These are phyloP conservation scores for Calonectria henricotiae DNA, from an alignment of 2,329 filamentous ascomycete species.

Conservation along the genomic window DNA sequence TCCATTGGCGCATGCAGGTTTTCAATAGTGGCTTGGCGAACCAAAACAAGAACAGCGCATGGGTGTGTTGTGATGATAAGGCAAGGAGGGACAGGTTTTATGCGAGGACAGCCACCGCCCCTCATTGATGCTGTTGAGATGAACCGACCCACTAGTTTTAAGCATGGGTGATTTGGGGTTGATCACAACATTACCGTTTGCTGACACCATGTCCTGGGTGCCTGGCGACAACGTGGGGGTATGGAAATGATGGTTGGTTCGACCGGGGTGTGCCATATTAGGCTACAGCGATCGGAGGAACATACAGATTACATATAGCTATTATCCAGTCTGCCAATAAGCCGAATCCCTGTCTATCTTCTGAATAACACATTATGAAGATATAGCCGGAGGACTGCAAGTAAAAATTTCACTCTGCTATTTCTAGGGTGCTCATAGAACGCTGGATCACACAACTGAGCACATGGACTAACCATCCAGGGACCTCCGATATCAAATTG, in stretches of 20 bases:
- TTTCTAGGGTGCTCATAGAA: neutral
- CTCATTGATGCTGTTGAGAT: constrained; percentile 14
- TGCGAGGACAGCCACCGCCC: neutral
- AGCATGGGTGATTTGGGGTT: neutral
- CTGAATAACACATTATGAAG: neutral
- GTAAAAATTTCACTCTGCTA: neutral
- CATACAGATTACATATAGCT: neutral
- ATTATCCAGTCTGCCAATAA: neutral
- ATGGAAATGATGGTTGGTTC: constrained; percentile 10
- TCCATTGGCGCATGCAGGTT: constrained; percentile 4
- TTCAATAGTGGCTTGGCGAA: constrained; percentile 5
- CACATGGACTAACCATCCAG: neutral
- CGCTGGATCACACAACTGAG: neutral
- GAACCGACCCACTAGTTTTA: constrained; percentile 6
- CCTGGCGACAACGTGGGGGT: constrained; percentile 6
- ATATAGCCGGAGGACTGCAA: neutral
- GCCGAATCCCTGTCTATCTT: neutral
- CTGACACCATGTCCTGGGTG: constrained; percentile 1
- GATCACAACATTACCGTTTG: neutral
- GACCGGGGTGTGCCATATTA: neutral
- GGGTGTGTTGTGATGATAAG: constrained; percentile 4
- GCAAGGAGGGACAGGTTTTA: constrained; percentile 3
- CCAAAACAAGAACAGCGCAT: neutral
- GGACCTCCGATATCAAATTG: neutral
- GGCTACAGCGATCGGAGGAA: neutral